phyloP scores from a whole-genome alignment of 331 rosid species.

The Arachis monticola region DNA sequence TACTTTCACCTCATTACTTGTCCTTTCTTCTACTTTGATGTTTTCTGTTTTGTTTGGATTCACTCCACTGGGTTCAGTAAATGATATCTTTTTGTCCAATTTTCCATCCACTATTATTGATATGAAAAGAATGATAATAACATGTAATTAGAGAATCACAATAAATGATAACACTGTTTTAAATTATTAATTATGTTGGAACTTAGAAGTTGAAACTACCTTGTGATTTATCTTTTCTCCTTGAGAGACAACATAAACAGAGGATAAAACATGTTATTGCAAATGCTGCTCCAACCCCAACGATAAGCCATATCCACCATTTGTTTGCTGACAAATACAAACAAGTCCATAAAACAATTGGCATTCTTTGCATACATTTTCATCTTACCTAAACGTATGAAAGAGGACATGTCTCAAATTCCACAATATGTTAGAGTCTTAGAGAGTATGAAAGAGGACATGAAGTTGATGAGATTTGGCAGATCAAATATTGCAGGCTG shows the following conservation, averaged over 20 bases:
- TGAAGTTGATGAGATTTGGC: constrained; percentile 88
- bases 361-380: neutral
- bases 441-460: constrained; percentile 68
- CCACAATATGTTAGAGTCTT: constrained; percentile 58
- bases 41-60: constrained; percentile 2
- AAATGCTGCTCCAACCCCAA: constrained; percentile 40
- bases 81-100: constrained; percentile 7
- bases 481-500: constrained; percentile 50
- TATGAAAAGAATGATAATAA: neutral
- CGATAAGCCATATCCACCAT: constrained; percentile 40
- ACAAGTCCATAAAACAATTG: constrained; percentile 8
- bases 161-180: neutral
- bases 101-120: constrained; percentile 17
- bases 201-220: constrained; percentile 2
- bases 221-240: constrained; percentile 30
- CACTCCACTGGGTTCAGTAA: constrained; percentile 11
- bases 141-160: neutral
- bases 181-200: neutral
- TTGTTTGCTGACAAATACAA: constrained; percentile 16
- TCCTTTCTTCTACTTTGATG: constrained; percentile 21
- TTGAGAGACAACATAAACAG: constrained; percentile 15
- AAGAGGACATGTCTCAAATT: constrained; percentile 53
- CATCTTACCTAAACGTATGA: neutral
- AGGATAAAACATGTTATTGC: constrained; percentile 30
- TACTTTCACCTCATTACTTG: constrained; percentile 30